Evolutionary conservation across 352 stramenopile species (phyloP), one percentile per base, ranked within the genome.

Genomic region (Elongisporangium prolatum): DNA sequence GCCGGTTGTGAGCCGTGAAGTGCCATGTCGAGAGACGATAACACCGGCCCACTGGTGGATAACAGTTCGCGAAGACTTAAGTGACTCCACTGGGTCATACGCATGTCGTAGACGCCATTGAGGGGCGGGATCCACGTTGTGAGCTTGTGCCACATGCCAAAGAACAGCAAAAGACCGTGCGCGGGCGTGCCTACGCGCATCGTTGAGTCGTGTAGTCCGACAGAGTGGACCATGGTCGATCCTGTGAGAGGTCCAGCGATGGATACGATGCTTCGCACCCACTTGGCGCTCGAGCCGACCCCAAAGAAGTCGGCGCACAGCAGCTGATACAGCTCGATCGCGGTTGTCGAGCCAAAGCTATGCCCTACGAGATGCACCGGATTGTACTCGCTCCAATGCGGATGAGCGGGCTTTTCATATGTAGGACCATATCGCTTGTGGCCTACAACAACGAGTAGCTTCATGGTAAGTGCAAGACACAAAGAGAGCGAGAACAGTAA

Each of bases 271-370:
- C 77, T 86, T 4, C 58, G 63, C 11, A 89, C 67, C 80, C 80
- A 89, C 52, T 69, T 68, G 57, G 80, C 60, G 21, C 68, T 68
- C 28, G 63, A 84, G 13, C 77, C 73, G 17, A 89, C 75, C 47
- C 60, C 52, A 47, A 88, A 89, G 51, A 71, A 77, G 62, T 89
- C 77, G 7, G 67, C 49, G 37, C 73, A 77, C 5, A 89, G 61
- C 58, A 88, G 59, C 67, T 91, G 82, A 53, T 92, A 88, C 34
- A 92, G 57, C 56, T 91, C 80, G 24, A 92, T 67, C 22, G 80
- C 80, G 4, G 80, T 88, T 20, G 78, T 87, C 10, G 67, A 68
- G 47, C 82, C 80, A 24, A 86, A 77, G 56, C 78, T 88, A 60
- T 89, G 80, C 17, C 77, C 80, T 16, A 89, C 28, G 8, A 91